Evolutionary conservation across 1,284 basidiomycete species (phyloP), one percentile per base, ranked within the genome.

Genomic region (Austropuccinia psidii): DNA sequence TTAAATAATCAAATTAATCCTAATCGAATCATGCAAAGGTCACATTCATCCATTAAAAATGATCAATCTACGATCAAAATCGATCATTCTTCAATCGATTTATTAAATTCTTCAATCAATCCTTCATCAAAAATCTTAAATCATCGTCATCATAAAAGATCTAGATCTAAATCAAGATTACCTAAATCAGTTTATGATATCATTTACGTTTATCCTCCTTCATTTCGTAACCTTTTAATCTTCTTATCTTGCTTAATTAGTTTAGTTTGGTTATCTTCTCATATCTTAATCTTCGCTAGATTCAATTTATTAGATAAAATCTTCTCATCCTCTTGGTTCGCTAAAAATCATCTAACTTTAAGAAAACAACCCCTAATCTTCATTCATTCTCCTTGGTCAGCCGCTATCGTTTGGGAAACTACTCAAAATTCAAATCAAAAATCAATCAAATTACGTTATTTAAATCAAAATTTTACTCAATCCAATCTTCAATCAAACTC

Each of bases 301-400:
- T 64, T 73, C 37, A 60, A 62, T 13, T 64, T 73, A 37, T 29
- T 73, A 21, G 69, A 73, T 41, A 43, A 58, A 19, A 21, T 73
- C 17, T 73, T 73, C 31, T 73, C 69, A n/a, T 31, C 60, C 15
- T 57, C 58, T 37, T 37, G 47, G 69, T 73, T 73, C 13, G 69
- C 57, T 41, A 62, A 58, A 15, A 45, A 45, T 54, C 57, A 61
- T 54, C n/a, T 73, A n/a, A 47, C 50, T n/a, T 29, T 78, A 43
- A 43, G 78, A 31, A 78, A 78, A 69, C 52, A 76, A 54, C 78
- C 78, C 19, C 43, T 78, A 11, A 21, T 78, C 4, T 78, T 77
- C 19, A 73, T 78, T 7, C 75, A 76, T 54, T 77, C 75, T 4
- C 70, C 65, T 0, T 61, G 39, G 11, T 47, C 73, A 45, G 74